phyloP scores from a whole-genome alignment of 1,284 basidiomycete species.

The Leccinum subatratum region DNA sequence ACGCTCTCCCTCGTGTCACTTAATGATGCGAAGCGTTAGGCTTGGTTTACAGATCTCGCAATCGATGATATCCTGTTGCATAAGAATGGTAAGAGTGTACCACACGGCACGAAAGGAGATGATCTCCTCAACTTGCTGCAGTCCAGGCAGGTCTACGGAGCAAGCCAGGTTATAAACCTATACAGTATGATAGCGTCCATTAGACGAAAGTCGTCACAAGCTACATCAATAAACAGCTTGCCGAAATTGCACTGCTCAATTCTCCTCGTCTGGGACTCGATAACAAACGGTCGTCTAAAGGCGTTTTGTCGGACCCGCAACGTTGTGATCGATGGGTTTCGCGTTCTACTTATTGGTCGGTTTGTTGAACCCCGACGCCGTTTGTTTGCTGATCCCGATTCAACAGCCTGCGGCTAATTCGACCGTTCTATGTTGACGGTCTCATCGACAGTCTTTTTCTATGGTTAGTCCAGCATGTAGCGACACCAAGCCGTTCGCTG shows the following conservation, averaged over 20 bases:
- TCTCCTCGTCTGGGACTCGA: slow-evolving; percentile 67
- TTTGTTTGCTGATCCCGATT: slow-evolving; percentile 12
- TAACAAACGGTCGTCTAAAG: slow-evolving; percentile 75
- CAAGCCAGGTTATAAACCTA: slow-evolving; percentile 72
- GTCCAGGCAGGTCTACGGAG: slow-evolving; percentile 66
- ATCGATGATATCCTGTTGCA: slow-evolving; percentile 84
- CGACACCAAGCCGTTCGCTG: slow-evolving; percentile 58
- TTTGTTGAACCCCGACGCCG: background rate
- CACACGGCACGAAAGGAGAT: slow-evolving; percentile 88
- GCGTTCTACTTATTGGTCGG: slow-evolving; percentile 76
- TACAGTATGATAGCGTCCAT: slow-evolving; percentile 77
- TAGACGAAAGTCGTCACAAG: slow-evolving; percentile 84
- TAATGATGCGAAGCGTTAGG: slow-evolving; percentile 83
- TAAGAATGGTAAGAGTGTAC: slow-evolving; percentile 85
- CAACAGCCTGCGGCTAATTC: slow-evolving; percentile 66
- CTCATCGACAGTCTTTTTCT: slow-evolving; percentile 79
- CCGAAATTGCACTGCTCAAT: slow-evolving; percentile 78
- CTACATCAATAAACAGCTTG: slow-evolving; percentile 87
- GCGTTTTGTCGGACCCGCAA: slow-evolving; percentile 67
- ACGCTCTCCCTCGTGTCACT: slow-evolving; percentile 73
- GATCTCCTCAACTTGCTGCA: slow-evolving; percentile 89
- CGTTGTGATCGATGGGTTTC: slow-evolving; percentile 73
- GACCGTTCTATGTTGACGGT: slow-evolving; percentile 74
- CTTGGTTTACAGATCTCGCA: slow-evolving; percentile 90
- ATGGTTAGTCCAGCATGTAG: slow-evolving; percentile 82